Base-by-base conservation (phyloP, 306 rosid genomes). In the Quercus gilva region DNA sequence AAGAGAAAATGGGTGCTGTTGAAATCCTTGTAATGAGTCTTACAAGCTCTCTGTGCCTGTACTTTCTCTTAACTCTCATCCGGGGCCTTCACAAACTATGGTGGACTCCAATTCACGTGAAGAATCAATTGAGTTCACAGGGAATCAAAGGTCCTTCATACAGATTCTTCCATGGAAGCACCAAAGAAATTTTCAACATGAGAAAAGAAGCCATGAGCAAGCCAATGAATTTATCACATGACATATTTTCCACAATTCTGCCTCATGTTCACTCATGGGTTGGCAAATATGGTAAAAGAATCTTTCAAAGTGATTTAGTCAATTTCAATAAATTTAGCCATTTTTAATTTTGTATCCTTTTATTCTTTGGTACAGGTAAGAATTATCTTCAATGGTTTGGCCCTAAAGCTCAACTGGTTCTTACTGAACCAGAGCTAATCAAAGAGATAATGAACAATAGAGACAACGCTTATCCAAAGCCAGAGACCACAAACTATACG, bases 361-460 rank as follows among this genome's bases (percentile, higher is more conserved):
- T 5, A 61, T 19, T 60, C 4, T 21, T 41, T 67, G 55, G 15
- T 37, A 20, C 64, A 84, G 87, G 87, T 71, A 86, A 69, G 4
- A 81, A 7, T 20, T 80, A 45, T 63, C 74, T 86, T 29, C 83
- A 81, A 12, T 86, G 90, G 87, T 3, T 4, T 56, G 87, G 84
- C 20, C 17, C n/a, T 56, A 33, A 57, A 15, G 57, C 87, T 23
- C 71, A 74, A 3, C 26, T 86, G 51, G 56, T 83, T 1, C 18
- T 83, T 2, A 78, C 69, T 2, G 87, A 86, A 35, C 67, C 81
- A 1, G 83, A 71, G 12, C 35, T 86, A 65, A 71, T 79, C 70
- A 80, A 74, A 23, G 81, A 77, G 64, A 70, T 83, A 28, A 25
- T 86, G 33, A 65, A 56, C 4, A 59, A 83, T 19, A 78, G 52